Evolutionary conservation across 1,284 basidiomycete species (phyloP), one percentile per base, ranked within the genome.

Genomic region (Pseudozyma sp.): DNA sequence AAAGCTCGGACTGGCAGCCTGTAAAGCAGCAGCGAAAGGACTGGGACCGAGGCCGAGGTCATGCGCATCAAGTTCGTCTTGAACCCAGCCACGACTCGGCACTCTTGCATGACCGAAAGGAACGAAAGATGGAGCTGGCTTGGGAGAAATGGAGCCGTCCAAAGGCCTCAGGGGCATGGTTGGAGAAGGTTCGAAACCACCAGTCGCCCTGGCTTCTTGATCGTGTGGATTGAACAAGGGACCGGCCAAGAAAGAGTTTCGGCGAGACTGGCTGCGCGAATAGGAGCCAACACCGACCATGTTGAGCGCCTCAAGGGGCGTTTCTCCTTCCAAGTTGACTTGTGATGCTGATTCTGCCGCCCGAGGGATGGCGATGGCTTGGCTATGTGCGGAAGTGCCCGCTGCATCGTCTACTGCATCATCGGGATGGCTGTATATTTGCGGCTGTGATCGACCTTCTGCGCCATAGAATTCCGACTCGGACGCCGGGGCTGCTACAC

Each of bases 201-300:
- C 36, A 34, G 53, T 39, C 12, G 38, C 45, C 16, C 25, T 45
- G 3, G 50, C 48, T n/a, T 31, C 12, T 12, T 51, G 53, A 14
- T 50, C 50, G 3, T 70, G 50, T n/a, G 51, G 40, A 13, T 61
- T 58, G 51, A 69, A 59, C 34, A 67, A 19, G 14, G 67, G 61
- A 5, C 53, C 58, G 7, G 25, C 71, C n/a, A 79, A 59, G 43
- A 74, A 58, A 14, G 78, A 79, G 44, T 79, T 79, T 44, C 76
- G 69, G 5, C 78, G 52, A 5, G 78, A 79, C 11, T 70, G 70
- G 35, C 58, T 70, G 12, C 77, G 62, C 5, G 63, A 68, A 47
- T 43, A 79, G 14, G 78, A 80, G 19, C 78, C 78, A 16, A 80
- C 59, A 16, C 78, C 78, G 9, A 71, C 78, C 78, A 80, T 80